phyloP scores from a whole-genome alignment of 2,329 filamentous ascomycete species.

The Stenocarpella maydis region DNA sequence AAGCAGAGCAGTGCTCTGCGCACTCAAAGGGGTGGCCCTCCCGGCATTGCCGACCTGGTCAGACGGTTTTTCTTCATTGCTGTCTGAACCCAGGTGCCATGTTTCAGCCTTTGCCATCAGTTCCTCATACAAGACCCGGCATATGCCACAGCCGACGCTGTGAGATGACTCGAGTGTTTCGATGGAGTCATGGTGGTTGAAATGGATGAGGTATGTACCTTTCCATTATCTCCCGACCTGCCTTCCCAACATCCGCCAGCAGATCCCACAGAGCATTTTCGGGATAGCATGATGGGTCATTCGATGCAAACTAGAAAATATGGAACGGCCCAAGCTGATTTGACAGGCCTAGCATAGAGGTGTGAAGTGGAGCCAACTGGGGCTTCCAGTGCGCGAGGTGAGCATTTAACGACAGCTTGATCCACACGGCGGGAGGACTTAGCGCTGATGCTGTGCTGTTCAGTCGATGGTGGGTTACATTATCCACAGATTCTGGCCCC shows the following conservation, averaged over 20 bases:
- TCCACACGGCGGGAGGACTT: background rate
- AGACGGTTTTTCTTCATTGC: background rate
- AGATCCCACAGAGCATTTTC: constrained; percentile 6
- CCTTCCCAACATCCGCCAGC: constrained; percentile 18
- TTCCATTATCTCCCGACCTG: constrained; percentile 9
- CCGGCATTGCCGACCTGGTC: background rate
- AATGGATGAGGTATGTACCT: background rate
- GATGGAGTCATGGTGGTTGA: background rate
- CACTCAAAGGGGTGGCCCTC: background rate
- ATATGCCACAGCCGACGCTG: background rate
- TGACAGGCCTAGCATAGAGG: background rate
- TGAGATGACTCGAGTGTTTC: background rate
- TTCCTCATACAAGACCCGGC: background rate
- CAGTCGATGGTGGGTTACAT: background rate
- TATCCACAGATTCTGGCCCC: background rate
- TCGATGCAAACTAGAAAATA: background rate
- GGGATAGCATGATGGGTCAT: too few species aligned
- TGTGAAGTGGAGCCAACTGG: background rate
- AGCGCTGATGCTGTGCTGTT: background rate
- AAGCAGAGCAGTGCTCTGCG: constrained; percentile 1
- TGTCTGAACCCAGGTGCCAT: background rate
- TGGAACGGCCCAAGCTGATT: background rate
- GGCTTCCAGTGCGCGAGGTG: background rate
- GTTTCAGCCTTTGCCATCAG: background rate
- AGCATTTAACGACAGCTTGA: background rate